A percentile compares a stretch with the other conserved stretches of the same genome.
Evolutionary conservation across 768 basidiomycete genomes (phyloP).

Genomic region (Hygrocybe punicea): DNA sequence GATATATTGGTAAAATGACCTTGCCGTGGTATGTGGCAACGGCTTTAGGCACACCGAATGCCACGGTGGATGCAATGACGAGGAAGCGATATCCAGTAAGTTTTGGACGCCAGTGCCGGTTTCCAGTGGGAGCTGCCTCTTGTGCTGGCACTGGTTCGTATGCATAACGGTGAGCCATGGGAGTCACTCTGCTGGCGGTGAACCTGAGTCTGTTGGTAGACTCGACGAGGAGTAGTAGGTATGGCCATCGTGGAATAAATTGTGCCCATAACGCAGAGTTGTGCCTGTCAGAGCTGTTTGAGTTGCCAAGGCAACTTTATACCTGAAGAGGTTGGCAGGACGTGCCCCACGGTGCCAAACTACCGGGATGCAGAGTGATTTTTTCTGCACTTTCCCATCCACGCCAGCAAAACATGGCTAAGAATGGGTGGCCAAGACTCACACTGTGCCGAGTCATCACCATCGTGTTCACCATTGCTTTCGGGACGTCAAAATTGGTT

Average conservation of each 20-base stretch:
- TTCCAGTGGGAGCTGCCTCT: neutral
- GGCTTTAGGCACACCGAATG: neutral
- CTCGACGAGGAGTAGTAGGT: too few species aligned
- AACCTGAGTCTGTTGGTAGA: neutral
- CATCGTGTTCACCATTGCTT: neutral
- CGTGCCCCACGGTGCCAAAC: too few species aligned
- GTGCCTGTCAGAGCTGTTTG: too few species aligned
- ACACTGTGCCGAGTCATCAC: neutral
- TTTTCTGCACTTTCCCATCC: too few species aligned
- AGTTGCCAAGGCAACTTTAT: too few species aligned
- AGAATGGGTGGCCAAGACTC: neutral
- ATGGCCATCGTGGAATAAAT: too few species aligned
- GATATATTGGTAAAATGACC: too few species aligned
- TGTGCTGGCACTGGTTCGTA: neutral
- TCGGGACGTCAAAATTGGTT: neutral
- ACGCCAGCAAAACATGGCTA: neutral
- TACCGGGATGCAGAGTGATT: too few species aligned
- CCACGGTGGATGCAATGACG: neutral
- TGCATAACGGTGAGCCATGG: neutral
- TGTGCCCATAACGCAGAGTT: too few species aligned
- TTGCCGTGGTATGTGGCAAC: neutral
- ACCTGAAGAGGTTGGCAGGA: neutral
- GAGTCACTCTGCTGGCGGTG: too few species aligned
- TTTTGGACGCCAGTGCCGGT: neutral
- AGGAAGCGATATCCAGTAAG: neutral